These are phyloP conservation scores for Botrytis porri DNA, from an alignment of 2,329 filamentous ascomycete genomes.

Conservation along the genomic window DNA sequence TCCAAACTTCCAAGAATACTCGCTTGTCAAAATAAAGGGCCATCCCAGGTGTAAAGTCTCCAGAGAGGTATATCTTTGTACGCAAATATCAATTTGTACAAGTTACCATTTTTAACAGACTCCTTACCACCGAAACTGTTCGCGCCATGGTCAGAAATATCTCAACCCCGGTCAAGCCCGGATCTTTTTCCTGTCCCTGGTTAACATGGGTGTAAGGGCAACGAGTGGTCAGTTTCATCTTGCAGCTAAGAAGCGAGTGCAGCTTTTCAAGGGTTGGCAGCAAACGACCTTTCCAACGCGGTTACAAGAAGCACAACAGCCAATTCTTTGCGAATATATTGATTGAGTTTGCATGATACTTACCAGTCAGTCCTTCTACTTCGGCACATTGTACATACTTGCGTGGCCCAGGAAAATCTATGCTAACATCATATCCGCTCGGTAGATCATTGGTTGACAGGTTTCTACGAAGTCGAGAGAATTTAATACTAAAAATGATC, in stretches of 20 bases:
- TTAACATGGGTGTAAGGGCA: not conserved
- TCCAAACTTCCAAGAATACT: too few species aligned
- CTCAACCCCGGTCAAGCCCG: not conserved
- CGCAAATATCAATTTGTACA: not conserved
- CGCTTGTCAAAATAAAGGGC: too few species aligned
- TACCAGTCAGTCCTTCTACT: not conserved
- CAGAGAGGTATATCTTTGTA: not conserved
- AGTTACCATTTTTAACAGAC: not conserved
- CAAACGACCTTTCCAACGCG: not conserved
- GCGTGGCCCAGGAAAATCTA: not conserved
- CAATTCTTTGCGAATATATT: not conserved
- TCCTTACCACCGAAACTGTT: not conserved
- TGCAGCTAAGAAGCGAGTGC: not conserved
- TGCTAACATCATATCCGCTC: not conserved
- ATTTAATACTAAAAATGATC: not conserved
- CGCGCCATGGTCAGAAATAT: not conserved
- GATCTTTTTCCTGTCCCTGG: not conserved
- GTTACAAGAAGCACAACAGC: constrained; percentile 11
- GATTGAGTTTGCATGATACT: not conserved
- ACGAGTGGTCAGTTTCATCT: constrained; percentile 5
- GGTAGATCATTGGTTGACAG: not conserved
- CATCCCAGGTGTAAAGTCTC: not conserved
- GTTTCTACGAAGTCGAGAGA: not conserved
- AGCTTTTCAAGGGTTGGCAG: not conserved
- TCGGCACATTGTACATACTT: not conserved